A percentile compares a stretch with the other conserved stretches of the same genome.
These are phyloP conservation scores for Paulownia fortunei DNA, from an alignment of 257 asterid genomes.

Conservation along the genomic window DNA sequence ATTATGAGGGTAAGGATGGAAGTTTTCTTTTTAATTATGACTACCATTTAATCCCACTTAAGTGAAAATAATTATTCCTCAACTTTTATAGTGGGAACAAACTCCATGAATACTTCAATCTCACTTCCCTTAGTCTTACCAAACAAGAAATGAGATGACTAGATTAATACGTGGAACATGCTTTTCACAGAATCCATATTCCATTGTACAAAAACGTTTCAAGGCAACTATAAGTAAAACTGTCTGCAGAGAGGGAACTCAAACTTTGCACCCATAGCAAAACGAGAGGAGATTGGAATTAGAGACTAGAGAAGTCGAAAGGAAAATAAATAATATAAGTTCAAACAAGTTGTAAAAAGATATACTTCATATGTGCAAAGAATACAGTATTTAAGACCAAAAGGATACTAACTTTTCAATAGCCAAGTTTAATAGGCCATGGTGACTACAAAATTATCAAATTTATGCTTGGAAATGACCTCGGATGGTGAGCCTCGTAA, in stretches of 20 bases:
- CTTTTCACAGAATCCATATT: no score
- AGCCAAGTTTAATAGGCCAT: conserved; percentile 39
- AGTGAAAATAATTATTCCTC: no score
- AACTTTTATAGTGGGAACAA: no score
- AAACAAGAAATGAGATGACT: no score
- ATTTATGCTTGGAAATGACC: conserved; percentile 25
- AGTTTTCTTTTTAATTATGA: no score
- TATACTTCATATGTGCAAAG: conserved; percentile 23
- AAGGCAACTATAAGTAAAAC: neutral
- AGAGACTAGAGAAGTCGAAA: neutral
- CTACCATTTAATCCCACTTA: no score
- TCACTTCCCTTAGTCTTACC: no score
- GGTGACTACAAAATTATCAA: conserved; percentile 19
- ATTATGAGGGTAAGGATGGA: no score
- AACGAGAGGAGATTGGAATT: neutral
- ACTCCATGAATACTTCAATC: no score
- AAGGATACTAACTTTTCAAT: conserved; percentile 31
- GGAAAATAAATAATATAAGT: neutral
- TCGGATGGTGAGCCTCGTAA: conserved; percentile 10
- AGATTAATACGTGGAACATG: no score
- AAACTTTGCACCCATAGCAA: neutral
- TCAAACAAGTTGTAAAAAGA: conserved; percentile 17
- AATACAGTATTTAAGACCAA: conserved; percentile 35
- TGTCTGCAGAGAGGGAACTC: neutral
- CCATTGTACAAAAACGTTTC: neutral